phyloP scores from a whole-genome alignment of 306 rosid species.

The Gillenia trifoliata region DNA sequence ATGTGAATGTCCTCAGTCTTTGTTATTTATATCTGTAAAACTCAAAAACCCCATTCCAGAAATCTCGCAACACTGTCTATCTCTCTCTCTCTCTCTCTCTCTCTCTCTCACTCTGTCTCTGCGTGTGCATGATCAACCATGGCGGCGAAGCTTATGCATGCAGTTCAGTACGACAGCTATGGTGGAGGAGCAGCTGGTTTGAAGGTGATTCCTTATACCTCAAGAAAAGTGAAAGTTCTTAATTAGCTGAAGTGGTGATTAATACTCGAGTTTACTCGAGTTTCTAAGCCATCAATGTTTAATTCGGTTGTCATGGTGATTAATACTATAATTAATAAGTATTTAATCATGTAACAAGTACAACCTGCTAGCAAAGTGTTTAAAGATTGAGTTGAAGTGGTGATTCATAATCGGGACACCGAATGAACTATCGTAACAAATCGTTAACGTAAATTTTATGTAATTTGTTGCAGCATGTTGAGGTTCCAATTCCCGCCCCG shows the following conservation, averaged over 20 bases:
- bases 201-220: slow-evolving; percentile 30
- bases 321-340: too few relatives aligned
- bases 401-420: background rate
- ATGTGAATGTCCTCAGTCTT: background rate
- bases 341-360: background rate
- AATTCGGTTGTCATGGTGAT: background rate
- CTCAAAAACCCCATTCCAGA: background rate
- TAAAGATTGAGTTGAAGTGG: background rate
- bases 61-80: background rate
- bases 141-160: slow-evolving; percentile 55
- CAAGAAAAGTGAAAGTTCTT: too few relatives aligned
- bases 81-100: background rate
- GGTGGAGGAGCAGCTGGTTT: slow-evolving; percentile 60
- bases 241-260: too few relatives aligned
- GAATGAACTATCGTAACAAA: too few relatives aligned
- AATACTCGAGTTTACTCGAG: too few relatives aligned
- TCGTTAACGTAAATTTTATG: too few relatives aligned
- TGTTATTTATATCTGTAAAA: background rate
- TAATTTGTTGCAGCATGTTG: slow-evolving; percentile 27
- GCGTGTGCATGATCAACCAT: slow-evolving; percentile 14
- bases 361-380: background rate
- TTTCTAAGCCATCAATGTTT: background rate
- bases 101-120: background rate
- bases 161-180: slow-evolving; percentile 49
- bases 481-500: slow-evolving; percentile 62